These are phyloP conservation scores for Trametes sanguinea DNA, from an alignment of 768 basidiomycete genomes.

Conservation along the genomic window DNA sequence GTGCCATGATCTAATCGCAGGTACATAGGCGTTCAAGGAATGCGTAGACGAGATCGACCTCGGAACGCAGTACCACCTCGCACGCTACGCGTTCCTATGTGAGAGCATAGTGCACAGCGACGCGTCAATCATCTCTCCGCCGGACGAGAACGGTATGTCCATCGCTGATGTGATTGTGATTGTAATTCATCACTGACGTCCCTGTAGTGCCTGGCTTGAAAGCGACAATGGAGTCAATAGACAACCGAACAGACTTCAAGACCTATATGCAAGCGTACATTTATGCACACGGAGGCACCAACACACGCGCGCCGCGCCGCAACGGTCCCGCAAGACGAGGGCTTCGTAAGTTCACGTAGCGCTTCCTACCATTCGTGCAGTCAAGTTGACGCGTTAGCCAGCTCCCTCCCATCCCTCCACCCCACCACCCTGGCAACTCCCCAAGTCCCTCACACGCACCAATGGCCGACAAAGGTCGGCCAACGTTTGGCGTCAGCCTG, in stretches of 20 bases:
- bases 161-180: neutral
- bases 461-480: constrained; percentile 59
- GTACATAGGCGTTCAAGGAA: constrained; percentile 71
- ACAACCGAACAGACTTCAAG: constrained; percentile 94
- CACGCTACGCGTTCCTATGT: constrained; percentile 91
- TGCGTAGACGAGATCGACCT: constrained; percentile 95
- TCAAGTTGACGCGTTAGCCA: constrained; percentile 32
- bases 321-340: constrained; percentile 91
- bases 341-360: constrained; percentile 67
- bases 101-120: constrained; percentile 91
- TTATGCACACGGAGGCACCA: constrained; percentile 73
- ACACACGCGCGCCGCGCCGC: constrained; percentile 71
- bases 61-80: constrained; percentile 97
- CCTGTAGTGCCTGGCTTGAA: constrained; percentile 73
- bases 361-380: constrained; percentile 1
- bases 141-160: constrained; percentile 62
- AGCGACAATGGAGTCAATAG: constrained; percentile 85
- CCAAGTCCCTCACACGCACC: constrained; percentile 34
- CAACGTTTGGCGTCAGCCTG: constrained; percentile 93
- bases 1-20: constrained; percentile 1
- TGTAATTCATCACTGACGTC: neutral
- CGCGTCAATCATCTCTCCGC: constrained; percentile 78
- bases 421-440: constrained; percentile 32
- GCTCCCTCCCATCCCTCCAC: constrained; percentile 64
- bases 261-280: constrained; percentile 97